Evolutionary conservation across 371 early-diverging fungal species (phyloP), one percentile per base, ranked within the genome.

Genomic region (Blyttiomyces sp.): DNA sequence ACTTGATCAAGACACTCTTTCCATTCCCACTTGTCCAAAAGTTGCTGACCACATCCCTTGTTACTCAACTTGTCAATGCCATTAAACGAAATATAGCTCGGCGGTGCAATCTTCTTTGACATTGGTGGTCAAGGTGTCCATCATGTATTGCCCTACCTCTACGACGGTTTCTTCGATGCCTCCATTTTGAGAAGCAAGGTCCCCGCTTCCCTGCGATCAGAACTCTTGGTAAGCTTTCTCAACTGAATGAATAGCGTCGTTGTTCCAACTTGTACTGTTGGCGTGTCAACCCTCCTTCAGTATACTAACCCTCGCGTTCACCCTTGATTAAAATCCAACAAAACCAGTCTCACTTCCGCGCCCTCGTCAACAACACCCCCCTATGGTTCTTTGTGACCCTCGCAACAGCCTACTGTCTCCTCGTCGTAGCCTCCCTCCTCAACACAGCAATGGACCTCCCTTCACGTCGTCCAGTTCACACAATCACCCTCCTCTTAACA

Each of bases 31-130:
- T n/a, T n/a, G n/a, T n/a, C n/a, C n/a, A n/a, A n/a, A n/a, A n/a
- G n/a, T n/a, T n/a, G n/a, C n/a, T n/a, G n/a, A n/a, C n/a, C n/a
- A n/a, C n/a, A n/a, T n/a, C n/a, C n/a, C n/a, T n/a, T n/a, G n/a
- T n/a, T n/a, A n/a, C n/a, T n/a, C n/a, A n/a, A n/a, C n/a, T n/a
- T n/a, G n/a, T n/a, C n/a, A n/a, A n/a, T n/a, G n/a, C n/a, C n/a
- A n/a, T n/a, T n/a, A n/a, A n/a, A n/a, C n/a, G n/a, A n/a, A n/a
- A n/a, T n/a, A n/a, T n/a, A 55, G 55, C 54, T 64, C 28, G 19
- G 44, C 19, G 64, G 64, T 7, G 32, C 54, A 46, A n/a, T 45
- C n/a, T 57, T 57, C 49, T 17, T 59, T 7, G 64, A 64, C 32
- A 23, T 50, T 23, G 48, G 43, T 11, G n/a, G n/a, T n/a, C 43